These are phyloP conservation scores for Botryosphaeria dothidea DNA, from an alignment of 2,329 filamentous ascomycete genomes.

Conservation along the genomic window DNA sequence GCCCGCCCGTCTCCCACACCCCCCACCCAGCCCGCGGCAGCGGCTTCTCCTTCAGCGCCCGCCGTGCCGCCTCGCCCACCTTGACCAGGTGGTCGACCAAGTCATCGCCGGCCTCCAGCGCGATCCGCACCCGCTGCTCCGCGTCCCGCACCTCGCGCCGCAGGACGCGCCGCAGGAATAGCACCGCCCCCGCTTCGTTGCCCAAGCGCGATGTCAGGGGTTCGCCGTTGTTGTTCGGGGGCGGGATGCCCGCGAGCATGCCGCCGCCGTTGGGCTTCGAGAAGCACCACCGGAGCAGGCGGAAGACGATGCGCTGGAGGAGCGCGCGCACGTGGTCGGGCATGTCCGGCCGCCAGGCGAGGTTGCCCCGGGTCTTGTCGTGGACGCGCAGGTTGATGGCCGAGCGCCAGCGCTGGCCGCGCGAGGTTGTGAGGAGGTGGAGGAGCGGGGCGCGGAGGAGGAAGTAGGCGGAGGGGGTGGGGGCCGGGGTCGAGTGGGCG, in stretches of 20 bases:
- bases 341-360: slow-evolving; percentile 53
- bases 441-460: background rate
- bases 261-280: slow-evolving; percentile 24
- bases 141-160: background rate
- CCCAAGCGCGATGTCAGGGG: too few relatives aligned
- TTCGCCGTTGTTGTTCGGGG: too few relatives aligned
- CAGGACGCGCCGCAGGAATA: background rate
- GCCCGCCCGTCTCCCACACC: background rate
- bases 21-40: background rate
- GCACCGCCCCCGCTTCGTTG: slow-evolving; percentile 5
- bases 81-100: background rate
- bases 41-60: slow-evolving; percentile 26
- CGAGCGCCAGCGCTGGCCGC: slow-evolving; percentile 24
- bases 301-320: slow-evolving; percentile 38
- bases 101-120: background rate
- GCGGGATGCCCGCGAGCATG: background rate
- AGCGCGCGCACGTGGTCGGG: slow-evolving; percentile 41
- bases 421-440: background rate
- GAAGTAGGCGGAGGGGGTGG: background rate
- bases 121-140: background rate
- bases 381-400: slow-evolving; percentile 28
- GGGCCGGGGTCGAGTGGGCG: background rate
- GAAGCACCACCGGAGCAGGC: slow-evolving; percentile 39
- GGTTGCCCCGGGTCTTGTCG: slow-evolving; percentile 31
- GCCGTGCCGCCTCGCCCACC: background rate